These are phyloP conservation scores for Veloboletus limbatus DNA, from an alignment of 1,284 basidiomycete genomes.

Conservation along the genomic window DNA sequence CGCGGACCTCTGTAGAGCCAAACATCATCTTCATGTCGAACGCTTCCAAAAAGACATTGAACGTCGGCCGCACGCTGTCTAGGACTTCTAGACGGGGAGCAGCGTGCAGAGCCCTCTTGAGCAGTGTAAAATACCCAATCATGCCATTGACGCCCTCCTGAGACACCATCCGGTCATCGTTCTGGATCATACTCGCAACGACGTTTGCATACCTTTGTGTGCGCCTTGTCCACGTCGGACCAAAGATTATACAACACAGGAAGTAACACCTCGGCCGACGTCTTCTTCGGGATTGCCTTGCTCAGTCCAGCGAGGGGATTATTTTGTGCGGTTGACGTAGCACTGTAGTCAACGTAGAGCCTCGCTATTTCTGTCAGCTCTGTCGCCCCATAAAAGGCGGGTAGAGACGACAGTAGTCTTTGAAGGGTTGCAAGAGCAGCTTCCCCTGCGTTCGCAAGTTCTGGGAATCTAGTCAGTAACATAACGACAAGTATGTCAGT, in stretches of 20 bases:
- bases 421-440: conserved; percentile 52
- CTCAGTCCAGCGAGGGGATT: conserved; percentile 40
- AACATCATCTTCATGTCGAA: conserved; percentile 57
- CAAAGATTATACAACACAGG: conserved; percentile 61
- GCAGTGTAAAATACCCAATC: conserved; percentile 63
- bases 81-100: conserved; percentile 65
- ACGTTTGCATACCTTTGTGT: conserved; percentile 37
- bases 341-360: conserved; percentile 51
- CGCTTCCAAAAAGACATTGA: conserved; percentile 80
- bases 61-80: conserved; percentile 69
- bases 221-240: conserved; percentile 37
- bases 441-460: conserved; percentile 26
- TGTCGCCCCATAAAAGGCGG: conserved; percentile 66
- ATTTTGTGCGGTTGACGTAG: conserved; percentile 26
- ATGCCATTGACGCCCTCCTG: conserved; percentile 33
- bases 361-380: conserved; percentile 58
- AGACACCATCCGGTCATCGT: neutral
- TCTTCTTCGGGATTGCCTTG: conserved; percentile 65
- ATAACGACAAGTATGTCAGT: neutral
- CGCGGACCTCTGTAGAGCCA: conserved; percentile 36
- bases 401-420: conserved; percentile 57
- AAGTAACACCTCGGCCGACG: conserved; percentile 65
- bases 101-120: conserved; percentile 63
- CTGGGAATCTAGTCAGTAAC: conserved; percentile 12
- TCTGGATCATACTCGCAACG: neutral